Evolutionary conservation across 2,329 filamentous ascomycete species (phyloP).

Genomic region (Epichloe brachyelytri): DNA sequence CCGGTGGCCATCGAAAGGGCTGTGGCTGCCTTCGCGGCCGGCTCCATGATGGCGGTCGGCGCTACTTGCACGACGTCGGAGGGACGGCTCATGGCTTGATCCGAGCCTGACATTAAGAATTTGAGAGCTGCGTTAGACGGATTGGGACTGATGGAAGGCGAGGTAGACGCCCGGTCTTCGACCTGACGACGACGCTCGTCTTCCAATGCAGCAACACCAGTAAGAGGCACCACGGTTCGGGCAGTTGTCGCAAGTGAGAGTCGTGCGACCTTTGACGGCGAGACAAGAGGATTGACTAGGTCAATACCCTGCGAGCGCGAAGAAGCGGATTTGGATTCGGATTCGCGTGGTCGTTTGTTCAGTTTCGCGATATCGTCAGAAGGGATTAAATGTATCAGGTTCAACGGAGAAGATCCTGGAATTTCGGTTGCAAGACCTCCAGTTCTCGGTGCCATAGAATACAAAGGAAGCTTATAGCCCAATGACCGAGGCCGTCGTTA

Average conservation of each 20-base stretch:
- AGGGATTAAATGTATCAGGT: conserved; percentile 22
- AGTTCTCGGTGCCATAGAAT: conserved; percentile 40
- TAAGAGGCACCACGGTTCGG: conserved; percentile 34
- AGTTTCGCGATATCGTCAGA: conserved; percentile 27
- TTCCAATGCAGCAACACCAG: conserved; percentile 40
- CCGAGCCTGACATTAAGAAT: conserved; percentile 40
- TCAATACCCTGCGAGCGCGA: conserved; percentile 18
- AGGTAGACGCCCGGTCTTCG: conserved; percentile 20
- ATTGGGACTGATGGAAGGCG: conserved; percentile 36
- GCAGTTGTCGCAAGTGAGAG: conserved; percentile 30
- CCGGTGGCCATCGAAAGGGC: conserved; percentile 20
- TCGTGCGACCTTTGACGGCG: conserved; percentile 41
- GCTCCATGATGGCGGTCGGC: conserved; percentile 31
- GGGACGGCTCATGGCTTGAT: conserved; percentile 41
- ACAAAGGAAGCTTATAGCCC: neutral
- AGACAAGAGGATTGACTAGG: conserved; percentile 27
- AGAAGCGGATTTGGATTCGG: conserved; percentile 31
- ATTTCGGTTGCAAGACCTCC: conserved; percentile 39
- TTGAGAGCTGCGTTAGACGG: conserved; percentile 39
- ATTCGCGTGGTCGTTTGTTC: conserved; percentile 34
- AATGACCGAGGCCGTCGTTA: conserved; percentile 2
- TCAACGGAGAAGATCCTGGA: conserved; percentile 26
- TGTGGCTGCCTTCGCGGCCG: conserved; percentile 24
- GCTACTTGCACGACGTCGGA: conserved; percentile 35
- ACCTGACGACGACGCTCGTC: conserved; percentile 38